A percentile compares a stretch with the other conserved stretches of the same genome.
Conservation (phyloP, 768 basidiomycete genomes). For the Tricholoma saponaceum region DNA sequence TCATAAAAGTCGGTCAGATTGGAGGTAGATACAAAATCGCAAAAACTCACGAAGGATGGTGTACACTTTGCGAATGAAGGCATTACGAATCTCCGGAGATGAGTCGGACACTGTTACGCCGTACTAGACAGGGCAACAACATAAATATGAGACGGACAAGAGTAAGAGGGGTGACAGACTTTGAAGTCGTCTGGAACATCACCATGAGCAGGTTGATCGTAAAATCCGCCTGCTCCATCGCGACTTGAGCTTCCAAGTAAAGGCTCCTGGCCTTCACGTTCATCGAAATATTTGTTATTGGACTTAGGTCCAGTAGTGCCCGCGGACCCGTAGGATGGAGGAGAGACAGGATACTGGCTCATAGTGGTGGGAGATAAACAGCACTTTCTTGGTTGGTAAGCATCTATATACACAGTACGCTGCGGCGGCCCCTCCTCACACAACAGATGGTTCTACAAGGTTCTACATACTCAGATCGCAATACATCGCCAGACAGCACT, state of each 20-base stretch:
- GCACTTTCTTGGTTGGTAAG: not conserved
- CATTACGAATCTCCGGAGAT: slow-evolving; percentile 71
- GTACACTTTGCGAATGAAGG: slow-evolving; percentile 91
- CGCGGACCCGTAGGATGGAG: slow-evolving; percentile 56
- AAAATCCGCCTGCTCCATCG: slow-evolving; percentile 48
- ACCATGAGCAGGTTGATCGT: slow-evolving; percentile 67
- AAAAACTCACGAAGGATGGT: slow-evolving; percentile 75
- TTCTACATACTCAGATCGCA: no score
- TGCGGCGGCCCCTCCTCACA: no score
- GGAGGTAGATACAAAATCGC: not conserved
- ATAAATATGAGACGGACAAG: not conserved
- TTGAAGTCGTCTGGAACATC: slow-evolving; percentile 95
- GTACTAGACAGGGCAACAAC: slow-evolving; percentile 43
- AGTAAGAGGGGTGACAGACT: slow-evolving; percentile 31
- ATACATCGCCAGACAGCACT: no score
- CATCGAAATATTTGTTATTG: slow-evolving; percentile 23
- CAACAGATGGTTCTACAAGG: no score
- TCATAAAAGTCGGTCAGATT: slow-evolving; percentile 2
- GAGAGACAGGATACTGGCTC: slow-evolving; percentile 59
- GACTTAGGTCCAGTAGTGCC: slow-evolving; percentile 25
- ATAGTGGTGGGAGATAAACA: slow-evolving; percentile 32
- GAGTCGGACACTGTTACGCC: slow-evolving; percentile 79
- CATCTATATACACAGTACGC: not conserved
- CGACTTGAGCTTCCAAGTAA: slow-evolving; percentile 52
- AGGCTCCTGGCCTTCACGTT: slow-evolving; percentile 44